Base-by-base conservation (phyloP, 257 asterid genomes). In the Solanum appendiculatum region DNA sequence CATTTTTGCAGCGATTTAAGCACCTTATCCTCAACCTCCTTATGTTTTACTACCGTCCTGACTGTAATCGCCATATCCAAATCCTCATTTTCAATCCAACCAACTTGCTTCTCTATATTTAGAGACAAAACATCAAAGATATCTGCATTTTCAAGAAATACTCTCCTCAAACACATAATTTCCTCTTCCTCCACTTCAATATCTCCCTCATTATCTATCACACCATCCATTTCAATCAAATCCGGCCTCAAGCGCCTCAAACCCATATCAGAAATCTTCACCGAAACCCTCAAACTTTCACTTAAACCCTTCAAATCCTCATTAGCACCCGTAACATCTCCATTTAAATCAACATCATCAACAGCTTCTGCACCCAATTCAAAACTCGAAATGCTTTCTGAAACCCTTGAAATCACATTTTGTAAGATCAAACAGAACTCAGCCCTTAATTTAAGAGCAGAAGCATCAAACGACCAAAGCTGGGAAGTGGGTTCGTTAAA, bases 391-490 rank as follows among this genome's bases (percentile, higher is more conserved):
- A 88, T 89, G 42, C 86, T 90, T 64, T 91, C 91, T 66, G 86
- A 69, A 86, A 93, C 95, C 89, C 91, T 92, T 82, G 90, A 91
- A 56, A 89, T 88, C 37, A 92, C 88, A 42, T 88, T 87, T 87
- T 94, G 92, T n/a, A 92, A 91, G 88, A 92, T 93, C 89, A 97
- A 82, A 93, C 96, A 87, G 86, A 97, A 95, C 86, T 97, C 99
- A 21, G 97, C 93, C n/a, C 98, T 93, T 91, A 94, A 91, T 89
- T 91, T 94, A 91, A 97, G 90, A 72, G 87, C 85, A 84, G 72
- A 85, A 66, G 91, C 90, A 87, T 92, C 95, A 85, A 97, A 97
- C 27, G 96, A 93, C 99, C 99, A 97, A 23, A 94, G 89, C 48
- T 89, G 89, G 40, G 90, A 85, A 8, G 97, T 92, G n/a, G 98